A percentile compares a stretch with the other conserved stretches of the same genome.
phyloP scores from a whole-genome alignment of 768 basidiomycete species.

The Collybiopsis confluens region DNA sequence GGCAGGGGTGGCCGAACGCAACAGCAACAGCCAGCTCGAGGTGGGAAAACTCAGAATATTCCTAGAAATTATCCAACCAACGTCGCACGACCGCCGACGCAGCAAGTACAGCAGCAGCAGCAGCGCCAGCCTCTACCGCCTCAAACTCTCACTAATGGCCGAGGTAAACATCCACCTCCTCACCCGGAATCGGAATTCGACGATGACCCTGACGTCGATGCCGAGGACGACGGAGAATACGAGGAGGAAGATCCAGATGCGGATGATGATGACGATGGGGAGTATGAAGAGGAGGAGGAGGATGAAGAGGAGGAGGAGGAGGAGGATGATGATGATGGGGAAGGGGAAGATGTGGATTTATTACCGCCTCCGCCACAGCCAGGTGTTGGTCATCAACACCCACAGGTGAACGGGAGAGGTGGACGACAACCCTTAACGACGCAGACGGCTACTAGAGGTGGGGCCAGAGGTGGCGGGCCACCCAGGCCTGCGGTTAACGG shows the following conservation, averaged over 20 bases:
- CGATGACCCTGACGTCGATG: neutral
- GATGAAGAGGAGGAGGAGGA: conserved; percentile 61
- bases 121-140: neutral
- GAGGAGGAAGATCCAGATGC: conserved; percentile 64
- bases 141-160: conserved; percentile 10
- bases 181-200: conserved; percentile 41
- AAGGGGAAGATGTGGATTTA: conserved; percentile 55
- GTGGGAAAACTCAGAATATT: neutral
- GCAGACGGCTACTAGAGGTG: neutral
- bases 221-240: conserved; percentile 34
- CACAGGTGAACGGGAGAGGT: neutral
- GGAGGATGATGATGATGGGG: conserved; percentile 59
- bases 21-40: neutral
- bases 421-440: neutral
- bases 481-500: neutral
- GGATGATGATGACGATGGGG: conserved; percentile 51
- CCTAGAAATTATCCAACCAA: no score
- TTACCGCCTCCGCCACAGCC: conserved; percentile 22
- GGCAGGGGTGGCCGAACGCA: neutral
- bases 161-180: conserved; percentile 29
- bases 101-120: neutral
- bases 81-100: no score
- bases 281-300: conserved; percentile 53
- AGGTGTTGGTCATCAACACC: neutral
- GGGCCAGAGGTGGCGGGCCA: neutral